Percentiles rank a stretch among this genome's conserved stretches.
phyloP scores from a whole-genome alignment of 176 grass and related monocot species.

The Juncus inflexus region DNA sequence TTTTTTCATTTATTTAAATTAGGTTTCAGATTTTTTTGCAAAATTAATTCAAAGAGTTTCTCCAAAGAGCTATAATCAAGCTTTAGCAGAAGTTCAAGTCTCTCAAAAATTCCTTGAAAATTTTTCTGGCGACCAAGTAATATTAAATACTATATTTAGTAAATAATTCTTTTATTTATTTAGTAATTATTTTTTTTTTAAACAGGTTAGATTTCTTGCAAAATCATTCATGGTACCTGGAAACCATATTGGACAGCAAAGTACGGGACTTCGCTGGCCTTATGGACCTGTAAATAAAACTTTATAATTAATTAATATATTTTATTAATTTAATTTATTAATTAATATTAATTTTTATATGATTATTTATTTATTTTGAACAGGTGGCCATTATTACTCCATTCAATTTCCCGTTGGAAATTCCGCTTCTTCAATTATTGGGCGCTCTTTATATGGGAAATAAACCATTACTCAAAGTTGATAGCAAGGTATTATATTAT shows the following conservation, averaged over 20 bases:
- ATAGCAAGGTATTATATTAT: slow-evolving; percentile 65
- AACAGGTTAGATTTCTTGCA: slow-evolving; percentile 84
- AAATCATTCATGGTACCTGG: slow-evolving; percentile 93
- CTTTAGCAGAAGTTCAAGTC: slow-evolving; percentile 87
- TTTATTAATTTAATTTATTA: not conserved
- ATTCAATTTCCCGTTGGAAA: slow-evolving; percentile 96
- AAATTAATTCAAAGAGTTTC: slow-evolving; percentile 88
- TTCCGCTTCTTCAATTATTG: slow-evolving; percentile 90
- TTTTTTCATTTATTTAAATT: slow-evolving; percentile 13
- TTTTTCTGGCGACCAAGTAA: slow-evolving; percentile 93
- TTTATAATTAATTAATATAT: no score
- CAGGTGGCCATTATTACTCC: slow-evolving; percentile 97
- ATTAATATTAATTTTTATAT: slow-evolving; percentile 10
- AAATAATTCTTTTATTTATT: slow-evolving; percentile 10
- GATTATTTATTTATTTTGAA: slow-evolving; percentile 18
- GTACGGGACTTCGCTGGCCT: slow-evolving; percentile 91
- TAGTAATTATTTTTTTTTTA: slow-evolving; percentile 11
- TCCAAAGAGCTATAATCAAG: slow-evolving; percentile 96
- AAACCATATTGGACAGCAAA: slow-evolving; percentile 87
- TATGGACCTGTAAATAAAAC: slow-evolving; percentile 63
- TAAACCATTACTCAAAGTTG: slow-evolving; percentile 95
- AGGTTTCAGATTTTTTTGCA: slow-evolving; percentile 85
- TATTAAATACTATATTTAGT: slow-evolving; percentile 3
- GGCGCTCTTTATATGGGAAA: slow-evolving; percentile 98
- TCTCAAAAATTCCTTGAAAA: slow-evolving; percentile 95